phyloP scores from a whole-genome alignment of 805 yeast species.

The Priceomyces medius region DNA sequence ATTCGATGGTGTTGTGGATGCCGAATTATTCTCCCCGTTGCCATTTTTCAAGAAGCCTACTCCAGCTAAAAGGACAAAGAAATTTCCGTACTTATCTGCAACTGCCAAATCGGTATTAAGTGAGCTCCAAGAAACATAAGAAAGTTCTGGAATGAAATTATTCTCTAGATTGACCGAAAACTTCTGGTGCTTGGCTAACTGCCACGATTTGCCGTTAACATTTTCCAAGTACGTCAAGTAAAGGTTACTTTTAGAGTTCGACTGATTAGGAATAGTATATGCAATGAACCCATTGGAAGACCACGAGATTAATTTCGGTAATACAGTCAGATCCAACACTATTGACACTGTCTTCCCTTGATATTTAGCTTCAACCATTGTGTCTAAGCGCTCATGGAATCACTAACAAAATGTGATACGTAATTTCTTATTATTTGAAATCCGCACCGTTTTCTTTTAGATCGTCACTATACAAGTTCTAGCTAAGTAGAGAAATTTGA shows the following conservation, averaged over 20 bases:
- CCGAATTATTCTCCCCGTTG: slow-evolving; percentile 22
- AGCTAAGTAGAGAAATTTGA: background rate
- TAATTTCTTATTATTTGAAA: background rate
- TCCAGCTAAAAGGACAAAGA: slow-evolving; percentile 42
- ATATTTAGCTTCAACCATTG: background rate
- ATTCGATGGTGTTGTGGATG: slow-evolving; percentile 25
- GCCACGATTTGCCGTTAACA: slow-evolving; percentile 76
- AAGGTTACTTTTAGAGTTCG: slow-evolving; percentile 36
- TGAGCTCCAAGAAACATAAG: slow-evolving; percentile 68
- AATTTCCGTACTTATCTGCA: slow-evolving; percentile 68
- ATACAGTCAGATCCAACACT: background rate
- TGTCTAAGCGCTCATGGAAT: background rate
- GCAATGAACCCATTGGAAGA: slow-evolving; percentile 84
- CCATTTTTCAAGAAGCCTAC: slow-evolving; percentile 37
- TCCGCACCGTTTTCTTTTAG: no score
- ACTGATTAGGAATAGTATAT: slow-evolving; percentile 46
- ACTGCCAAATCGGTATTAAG: slow-evolving; percentile 80
- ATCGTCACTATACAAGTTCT: background rate
- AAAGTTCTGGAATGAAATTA: slow-evolving; percentile 29
- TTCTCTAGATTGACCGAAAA: slow-evolving; percentile 29
- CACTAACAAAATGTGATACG: background rate
- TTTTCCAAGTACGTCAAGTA: slow-evolving; percentile 69
- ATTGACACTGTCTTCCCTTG: background rate
- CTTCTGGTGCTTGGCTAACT: slow-evolving; percentile 57
- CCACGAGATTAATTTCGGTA: slow-evolving; percentile 55